Evolutionary conservation across 139 green algal genomes (phyloP), one percentile per base, ranked within the genome.

Genomic region (Volvox reticuliferus): DNA sequence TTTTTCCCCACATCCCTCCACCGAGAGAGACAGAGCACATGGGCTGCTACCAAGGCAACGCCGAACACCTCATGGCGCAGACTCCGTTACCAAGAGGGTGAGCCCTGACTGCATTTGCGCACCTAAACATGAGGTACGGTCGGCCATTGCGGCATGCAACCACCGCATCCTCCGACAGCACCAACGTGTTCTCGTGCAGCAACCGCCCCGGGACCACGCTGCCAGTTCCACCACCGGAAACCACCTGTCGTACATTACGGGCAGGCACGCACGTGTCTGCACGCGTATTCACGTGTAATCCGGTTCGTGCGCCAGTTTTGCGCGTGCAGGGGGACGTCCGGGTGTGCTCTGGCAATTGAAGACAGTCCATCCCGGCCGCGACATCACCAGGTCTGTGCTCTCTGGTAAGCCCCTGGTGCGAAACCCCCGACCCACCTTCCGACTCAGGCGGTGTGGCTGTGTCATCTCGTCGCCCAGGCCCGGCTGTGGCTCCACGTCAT

Each of bases 181-280:
- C 93, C 75, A 99, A 92, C 3, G 96, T 98, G 95, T 98, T 98
- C n/a, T 98, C 95, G 1, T 91, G 87, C 82, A 97, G 92, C 33
- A 95, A 79, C 0, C 96, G 93, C 33, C 94, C 94, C 24, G 97
- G 97, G 22, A 97, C 91, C 9, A 93, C 92, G 69, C 21, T 33
- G 68, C 92, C 82, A n/a, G 90, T 79, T 12, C 91, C 91, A 3
- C 92, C 93, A n/a, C 89, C 91, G 16, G 82, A 19, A 18, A 97
- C 95, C 17, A 97, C 93, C 87, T 94, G 89, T 14, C 80, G 91
- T 12, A 55, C 9, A 55, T 55, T 55, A 55, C 44, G 44, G 44
- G 44, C 44, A 55, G 5, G 44, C 44, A 9, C 44, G 65, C 12
- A 16, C 65, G 24, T 73, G 9, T 5, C 6, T 30, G 65, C 21